phyloP scores from a whole-genome alignment of 495 filamentous ascomycete genomes.

The Neurospora sp. region DNA sequence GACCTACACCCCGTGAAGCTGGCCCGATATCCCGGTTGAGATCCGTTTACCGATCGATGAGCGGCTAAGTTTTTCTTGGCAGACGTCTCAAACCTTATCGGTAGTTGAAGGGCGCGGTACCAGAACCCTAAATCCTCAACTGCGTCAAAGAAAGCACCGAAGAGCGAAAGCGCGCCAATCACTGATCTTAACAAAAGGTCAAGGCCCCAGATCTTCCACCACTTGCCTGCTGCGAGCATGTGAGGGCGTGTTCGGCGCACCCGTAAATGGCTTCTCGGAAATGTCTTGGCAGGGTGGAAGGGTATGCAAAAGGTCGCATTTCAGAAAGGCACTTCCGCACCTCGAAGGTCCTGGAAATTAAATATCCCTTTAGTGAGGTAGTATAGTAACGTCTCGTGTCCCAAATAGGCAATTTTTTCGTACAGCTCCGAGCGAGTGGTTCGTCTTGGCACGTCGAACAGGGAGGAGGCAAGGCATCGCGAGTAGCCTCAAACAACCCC shows the following conservation, averaged over 20 bases:
- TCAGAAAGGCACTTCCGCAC: not conserved
- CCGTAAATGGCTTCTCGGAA: not conserved
- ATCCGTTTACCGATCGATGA: not conserved
- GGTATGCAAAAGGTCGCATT: not conserved
- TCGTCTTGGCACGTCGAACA: not conserved
- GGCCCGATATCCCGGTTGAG: not conserved
- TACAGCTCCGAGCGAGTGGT: not conserved
- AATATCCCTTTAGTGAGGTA: not conserved
- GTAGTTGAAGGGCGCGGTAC: not conserved
- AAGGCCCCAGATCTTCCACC: not conserved
- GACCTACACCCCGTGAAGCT: not conserved
- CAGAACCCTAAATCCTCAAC: not conserved
- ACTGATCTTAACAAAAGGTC: not conserved
- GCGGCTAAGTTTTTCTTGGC: not conserved
- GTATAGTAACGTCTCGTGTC: not conserved
- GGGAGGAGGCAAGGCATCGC: not conserved
- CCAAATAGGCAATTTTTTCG: not conserved
- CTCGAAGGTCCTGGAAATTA: not conserved
- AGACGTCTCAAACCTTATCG: not conserved
- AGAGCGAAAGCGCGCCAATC: not conserved
- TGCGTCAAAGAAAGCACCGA: not conserved
- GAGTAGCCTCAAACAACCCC: not conserved
- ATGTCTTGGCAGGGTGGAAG: not conserved
- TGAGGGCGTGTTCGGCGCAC: not conserved
- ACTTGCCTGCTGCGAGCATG: not conserved